Evolutionary conservation across 805 yeast species (phyloP).

Genomic region (Hanseniaspora occidentalis): DNA sequence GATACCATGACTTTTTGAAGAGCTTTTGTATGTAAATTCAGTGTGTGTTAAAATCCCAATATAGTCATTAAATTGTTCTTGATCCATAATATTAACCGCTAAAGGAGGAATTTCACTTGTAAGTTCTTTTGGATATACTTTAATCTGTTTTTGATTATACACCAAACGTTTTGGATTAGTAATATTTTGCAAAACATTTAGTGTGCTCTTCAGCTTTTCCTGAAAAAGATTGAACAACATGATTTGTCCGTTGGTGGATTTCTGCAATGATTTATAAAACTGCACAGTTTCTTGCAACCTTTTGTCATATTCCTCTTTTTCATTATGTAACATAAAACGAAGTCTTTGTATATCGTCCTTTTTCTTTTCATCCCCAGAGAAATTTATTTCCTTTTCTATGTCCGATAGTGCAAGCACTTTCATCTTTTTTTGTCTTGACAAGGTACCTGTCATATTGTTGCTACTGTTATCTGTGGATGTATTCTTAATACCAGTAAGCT

Average conservation of each 20-base stretch:
- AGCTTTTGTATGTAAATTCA: slow-evolving; percentile 23
- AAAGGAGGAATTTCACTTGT: slow-evolving; percentile 27
- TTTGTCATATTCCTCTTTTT: slow-evolving; percentile 9
- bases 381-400: neutral
- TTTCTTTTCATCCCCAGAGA: neutral
- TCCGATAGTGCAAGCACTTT: neutral
- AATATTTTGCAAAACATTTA: slow-evolving; percentile 6
- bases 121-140: slow-evolving; percentile 9
- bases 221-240: slow-evolving; percentile 9
- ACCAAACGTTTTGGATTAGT: neutral
- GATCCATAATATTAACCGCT: slow-evolving; percentile 21
- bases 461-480: neutral
- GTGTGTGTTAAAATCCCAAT: slow-evolving; percentile 28
- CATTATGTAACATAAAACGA: neutral
- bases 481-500: too few relatives aligned
- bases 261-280: slow-evolving; percentile 5
- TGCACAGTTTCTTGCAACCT: slow-evolving; percentile 3
- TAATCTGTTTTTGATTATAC: neutral
- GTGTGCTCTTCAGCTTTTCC: slow-evolving; percentile 10
- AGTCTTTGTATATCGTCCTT: neutral
- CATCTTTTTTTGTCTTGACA: neutral
- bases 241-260: slow-evolving; percentile 6
- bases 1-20: slow-evolving; percentile 28
- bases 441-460: neutral
- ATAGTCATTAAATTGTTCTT: slow-evolving; percentile 20